Evolutionary conservation across 1,284 basidiomycete genomes (phyloP).

Genomic region (Kwoniella shivajii): DNA sequence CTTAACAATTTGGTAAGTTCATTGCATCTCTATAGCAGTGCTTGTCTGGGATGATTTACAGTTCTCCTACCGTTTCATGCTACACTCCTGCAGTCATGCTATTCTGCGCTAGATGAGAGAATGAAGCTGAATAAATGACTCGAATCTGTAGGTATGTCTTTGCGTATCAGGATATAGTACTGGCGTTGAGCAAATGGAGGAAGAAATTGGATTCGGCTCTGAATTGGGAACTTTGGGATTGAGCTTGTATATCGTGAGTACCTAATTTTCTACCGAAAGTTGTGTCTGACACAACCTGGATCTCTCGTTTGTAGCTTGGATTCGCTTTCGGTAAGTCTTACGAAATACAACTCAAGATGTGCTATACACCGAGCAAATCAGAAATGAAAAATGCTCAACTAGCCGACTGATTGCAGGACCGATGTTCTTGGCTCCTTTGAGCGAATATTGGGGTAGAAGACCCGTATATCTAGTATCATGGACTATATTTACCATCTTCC

Average conservation of each 20-base stretch:
- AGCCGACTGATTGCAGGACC: constrained; percentile 16
- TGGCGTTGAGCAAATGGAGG: constrained; percentile 30
- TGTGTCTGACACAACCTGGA: neutral
- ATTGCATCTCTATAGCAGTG: neutral
- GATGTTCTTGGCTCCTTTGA: constrained; percentile 37
- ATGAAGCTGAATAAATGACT: too few species aligned
- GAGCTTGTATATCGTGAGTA: constrained; percentile 35
- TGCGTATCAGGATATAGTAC: constrained; percentile 42
- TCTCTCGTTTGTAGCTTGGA: constrained; percentile 21
- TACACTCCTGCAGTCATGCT: neutral
- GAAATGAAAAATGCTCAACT: neutral
- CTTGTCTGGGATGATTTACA: neutral
- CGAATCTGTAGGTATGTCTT: constrained; percentile 30
- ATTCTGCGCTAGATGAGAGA: too few species aligned
- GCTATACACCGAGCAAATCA: too few species aligned
- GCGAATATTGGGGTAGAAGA: constrained; percentile 25
- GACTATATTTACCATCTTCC: constrained; percentile 31
- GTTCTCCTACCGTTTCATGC: neutral
- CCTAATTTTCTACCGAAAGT: neutral
- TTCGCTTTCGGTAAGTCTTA: constrained; percentile 32
- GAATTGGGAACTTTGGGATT: constrained; percentile 38
- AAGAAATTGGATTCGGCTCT: constrained; percentile 33
- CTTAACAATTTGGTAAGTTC: constrained; percentile 33
- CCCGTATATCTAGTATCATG: constrained; percentile 35
- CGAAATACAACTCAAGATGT: too few species aligned